Evolutionary conservation across 495 filamentous ascomycete species (phyloP).

Genomic region (Rhizodiscina lignyota): DNA sequence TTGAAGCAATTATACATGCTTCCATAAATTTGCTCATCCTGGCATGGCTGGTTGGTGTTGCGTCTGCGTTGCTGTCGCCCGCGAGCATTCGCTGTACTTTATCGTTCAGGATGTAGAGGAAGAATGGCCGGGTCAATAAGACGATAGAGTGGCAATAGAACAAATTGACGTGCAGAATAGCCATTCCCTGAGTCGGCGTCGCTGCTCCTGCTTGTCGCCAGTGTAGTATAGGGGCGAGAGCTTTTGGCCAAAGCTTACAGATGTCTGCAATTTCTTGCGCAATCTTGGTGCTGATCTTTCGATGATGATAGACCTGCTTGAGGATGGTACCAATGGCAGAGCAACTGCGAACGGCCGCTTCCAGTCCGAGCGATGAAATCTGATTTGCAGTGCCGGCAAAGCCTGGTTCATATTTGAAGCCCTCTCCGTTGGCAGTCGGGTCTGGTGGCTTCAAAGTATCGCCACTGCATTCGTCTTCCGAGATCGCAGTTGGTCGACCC

Average conservation of each 20-base stretch:
- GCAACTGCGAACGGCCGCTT: conserved; percentile 38
- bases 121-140: conserved; percentile 54
- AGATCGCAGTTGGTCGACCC: conserved; percentile 41
- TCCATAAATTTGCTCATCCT: conserved; percentile 50
- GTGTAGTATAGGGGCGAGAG: conserved; percentile 27
- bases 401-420: conserved; percentile 1
- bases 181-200: conserved; percentile 37
- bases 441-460: conserved; percentile 26
- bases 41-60: conserved; percentile 17
- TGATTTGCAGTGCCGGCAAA: conserved; percentile 3
- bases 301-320: conserved; percentile 48
- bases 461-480: conserved; percentile 43
- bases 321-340: conserved; percentile 51
- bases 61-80: conserved; percentile 9
- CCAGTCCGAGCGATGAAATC: conserved; percentile 21
- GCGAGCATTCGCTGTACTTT: conserved; percentile 25
- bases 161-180: conserved; percentile 49
- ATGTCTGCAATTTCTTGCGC: conserved; percentile 49
- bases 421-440: conserved; percentile 18
- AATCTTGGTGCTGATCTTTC: conserved; percentile 48
- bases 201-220: conserved; percentile 32
- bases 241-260: conserved; percentile 31
- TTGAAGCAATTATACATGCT: conserved; percentile 51
- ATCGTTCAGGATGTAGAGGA: conserved; percentile 36
- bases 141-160: conserved; percentile 61